Evolutionary conservation across 176 grass and related monocot species (phyloP).

Genomic region (barley (Hordeum vulgare)): MorexV3_pseudomolecules_assembly NC_058519.1:609879341-609879840

Average conservation of each 20-base stretch:
- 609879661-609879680: constrained; percentile 94
- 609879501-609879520: constrained; percentile 84
- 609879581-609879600: constrained; percentile 81
- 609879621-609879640: constrained; percentile 60
- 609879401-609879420: constrained; percentile 50
- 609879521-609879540: constrained; percentile 61
- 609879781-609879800: constrained; percentile 39
- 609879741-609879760: constrained; percentile 82
- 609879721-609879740: constrained; percentile 78
- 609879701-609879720: constrained; percentile 73
- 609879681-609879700: constrained; percentile 83
- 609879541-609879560: constrained; percentile 69
- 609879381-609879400: constrained; percentile 45
- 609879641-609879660: constrained; percentile 69
- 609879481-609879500: constrained; percentile 66
- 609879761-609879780: constrained; percentile 92
- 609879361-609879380: constrained; percentile 82
- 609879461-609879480: constrained; percentile 48
- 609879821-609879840: neutral
- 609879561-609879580: constrained; percentile 46
- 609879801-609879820: neutral
- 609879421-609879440: constrained; percentile 56
- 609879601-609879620: constrained; percentile 54
- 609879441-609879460: constrained; percentile 46
- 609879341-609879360: constrained; percentile 61